phyloP scores from a whole-genome alignment of 2,329 filamentous ascomycete species.

The Fusarium solani-melongenae region DNA sequence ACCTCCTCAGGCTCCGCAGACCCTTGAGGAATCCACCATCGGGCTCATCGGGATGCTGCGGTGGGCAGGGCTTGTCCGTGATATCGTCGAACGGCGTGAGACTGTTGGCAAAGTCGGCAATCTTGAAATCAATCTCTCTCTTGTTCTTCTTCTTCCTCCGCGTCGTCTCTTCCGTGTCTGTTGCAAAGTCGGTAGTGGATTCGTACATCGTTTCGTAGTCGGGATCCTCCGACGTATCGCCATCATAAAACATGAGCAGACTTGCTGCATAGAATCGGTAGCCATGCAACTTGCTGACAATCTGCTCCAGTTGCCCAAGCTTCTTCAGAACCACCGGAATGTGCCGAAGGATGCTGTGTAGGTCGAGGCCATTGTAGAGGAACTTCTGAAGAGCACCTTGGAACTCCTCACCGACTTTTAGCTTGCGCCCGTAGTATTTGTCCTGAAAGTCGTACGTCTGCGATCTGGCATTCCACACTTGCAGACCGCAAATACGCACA shows the following conservation, averaged over 20 bases:
- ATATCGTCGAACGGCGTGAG: constrained; percentile 86
- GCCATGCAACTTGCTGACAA: constrained; percentile 81
- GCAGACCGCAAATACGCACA: constrained; percentile 93
- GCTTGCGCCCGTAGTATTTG: constrained; percentile 93
- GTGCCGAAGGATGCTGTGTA: constrained; percentile 82
- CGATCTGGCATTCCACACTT: constrained; percentile 90
- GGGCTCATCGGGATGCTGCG: constrained; percentile 80
- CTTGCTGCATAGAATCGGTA: constrained; percentile 97
- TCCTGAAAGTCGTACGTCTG: constrained; percentile 95
- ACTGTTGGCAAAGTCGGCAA: constrained; percentile 98
- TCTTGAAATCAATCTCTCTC: constrained; percentile 87
- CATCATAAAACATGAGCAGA: constrained; percentile 95
- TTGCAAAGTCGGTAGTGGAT: constrained; percentile 68
- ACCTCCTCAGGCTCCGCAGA: constrained; percentile 79
- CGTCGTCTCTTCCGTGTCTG: constrained; percentile 66
- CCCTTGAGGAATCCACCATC: constrained; percentile 92
- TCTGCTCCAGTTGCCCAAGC: constrained; percentile 82
- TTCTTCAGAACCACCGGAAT: constrained; percentile 90
- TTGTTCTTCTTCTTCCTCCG: constrained; percentile 61
- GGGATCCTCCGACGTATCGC: constrained; percentile 68
- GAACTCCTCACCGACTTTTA: constrained; percentile 90
- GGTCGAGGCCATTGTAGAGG: constrained; percentile 88
- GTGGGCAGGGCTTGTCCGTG: constrained; percentile 76
- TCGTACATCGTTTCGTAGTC: constrained; percentile 65
- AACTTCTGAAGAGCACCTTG: constrained; percentile 89